A percentile compares a stretch with the other conserved stretches of the same genome.
These are phyloP conservation scores for Pichia sp. DNA, from an alignment of 1,139 yeast genomes.

Conservation along the genomic window DNA sequence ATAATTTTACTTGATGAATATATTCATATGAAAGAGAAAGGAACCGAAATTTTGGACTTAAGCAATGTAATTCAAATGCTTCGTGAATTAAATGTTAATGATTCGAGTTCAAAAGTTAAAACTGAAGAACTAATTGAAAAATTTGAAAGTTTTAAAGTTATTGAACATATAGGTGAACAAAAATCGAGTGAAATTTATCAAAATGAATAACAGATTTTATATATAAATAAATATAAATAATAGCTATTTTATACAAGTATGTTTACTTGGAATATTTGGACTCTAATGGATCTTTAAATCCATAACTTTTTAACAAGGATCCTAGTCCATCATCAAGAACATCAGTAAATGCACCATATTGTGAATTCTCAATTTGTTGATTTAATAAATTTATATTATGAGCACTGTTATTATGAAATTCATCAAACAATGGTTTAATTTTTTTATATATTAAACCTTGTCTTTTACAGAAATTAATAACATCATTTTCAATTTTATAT, in stretches of 20 bases:
- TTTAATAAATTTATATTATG: slow-evolving; percentile 19
- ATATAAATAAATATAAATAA: slow-evolving; percentile 17
- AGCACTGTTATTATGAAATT: slow-evolving; percentile 15
- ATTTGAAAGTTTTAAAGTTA: slow-evolving; percentile 23
- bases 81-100: slow-evolving; percentile 42
- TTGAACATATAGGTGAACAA: slow-evolving; percentile 20
- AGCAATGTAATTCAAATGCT: slow-evolving; percentile 48
- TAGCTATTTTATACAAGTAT: neutral
- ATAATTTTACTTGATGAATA: slow-evolving; percentile 74
- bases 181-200: slow-evolving; percentile 20
- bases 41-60: slow-evolving; percentile 45
- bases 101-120: slow-evolving; percentile 28
- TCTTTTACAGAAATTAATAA: slow-evolving; percentile 17
- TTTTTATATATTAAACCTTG: slow-evolving; percentile 20
- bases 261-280: neutral
- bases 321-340: slow-evolving; percentile 23
- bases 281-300: slow-evolving; percentile 19
- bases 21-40: slow-evolving; percentile 36
- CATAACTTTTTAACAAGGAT: slow-evolving; percentile 19
- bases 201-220: too few relatives aligned
- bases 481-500: slow-evolving; percentile 14
- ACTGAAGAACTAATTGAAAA: slow-evolving; percentile 34
- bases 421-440: slow-evolving; percentile 24
- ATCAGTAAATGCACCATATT: slow-evolving; percentile 28
- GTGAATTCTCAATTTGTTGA: slow-evolving; percentile 8